phyloP scores from a whole-genome alignment of 192 early-diverging fungal genomes.

The Phlyctochytrium bullatum region DNA sequence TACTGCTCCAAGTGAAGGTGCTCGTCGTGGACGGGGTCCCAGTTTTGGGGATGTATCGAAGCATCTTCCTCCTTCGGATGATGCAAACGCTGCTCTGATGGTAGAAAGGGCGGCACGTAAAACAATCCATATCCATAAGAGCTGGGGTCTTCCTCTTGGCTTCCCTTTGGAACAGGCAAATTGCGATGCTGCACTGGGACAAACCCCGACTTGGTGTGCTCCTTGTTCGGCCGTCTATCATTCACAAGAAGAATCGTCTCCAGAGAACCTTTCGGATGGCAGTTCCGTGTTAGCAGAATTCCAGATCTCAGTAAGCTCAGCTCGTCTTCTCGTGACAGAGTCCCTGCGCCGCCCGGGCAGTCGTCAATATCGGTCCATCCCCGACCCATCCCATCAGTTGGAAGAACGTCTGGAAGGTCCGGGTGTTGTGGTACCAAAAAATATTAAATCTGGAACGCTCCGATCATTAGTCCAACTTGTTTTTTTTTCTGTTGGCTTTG shows the following conservation, averaged over 20 bases:
- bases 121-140: slow-evolving; percentile 1
- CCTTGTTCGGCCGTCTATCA: background rate
- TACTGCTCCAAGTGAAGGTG: background rate
- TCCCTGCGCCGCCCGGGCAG: too few relatives aligned
- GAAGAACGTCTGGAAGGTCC: too few relatives aligned
- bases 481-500: too few relatives aligned
- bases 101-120: background rate
- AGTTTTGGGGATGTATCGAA: background rate
- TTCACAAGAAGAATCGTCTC: background rate
- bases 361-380: too few relatives aligned
- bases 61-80: background rate
- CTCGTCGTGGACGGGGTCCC: slow-evolving; percentile 1
- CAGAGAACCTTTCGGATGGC: background rate
- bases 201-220: background rate
- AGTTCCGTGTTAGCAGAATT: background rate
- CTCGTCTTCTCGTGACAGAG: background rate
- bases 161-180: background rate
- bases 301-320: background rate
- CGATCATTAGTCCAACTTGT: too few relatives aligned
- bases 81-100: background rate
- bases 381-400: too few relatives aligned
- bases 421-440: too few relatives aligned
- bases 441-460: too few relatives aligned
- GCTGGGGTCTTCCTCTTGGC: background rate
- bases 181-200: background rate